A percentile compares a stretch with the other conserved stretches of the same genome.
phyloP scores from a whole-genome alignment of 257 asterid species.

The Handroanthus guayacan region DNA sequence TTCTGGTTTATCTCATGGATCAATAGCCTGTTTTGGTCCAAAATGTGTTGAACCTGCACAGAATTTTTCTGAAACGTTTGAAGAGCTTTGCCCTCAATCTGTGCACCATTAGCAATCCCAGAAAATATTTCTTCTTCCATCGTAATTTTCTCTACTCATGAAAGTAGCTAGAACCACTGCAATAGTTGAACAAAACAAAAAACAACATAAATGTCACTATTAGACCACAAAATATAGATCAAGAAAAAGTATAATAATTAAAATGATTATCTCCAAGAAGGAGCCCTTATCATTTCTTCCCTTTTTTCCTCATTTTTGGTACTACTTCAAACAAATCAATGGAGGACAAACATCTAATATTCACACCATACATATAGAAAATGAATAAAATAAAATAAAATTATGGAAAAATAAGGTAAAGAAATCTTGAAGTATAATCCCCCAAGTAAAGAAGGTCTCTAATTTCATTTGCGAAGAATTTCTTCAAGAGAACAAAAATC shows the following conservation, averaged over 20 bases:
- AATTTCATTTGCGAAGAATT: not conserved
- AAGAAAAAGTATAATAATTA: not conserved
- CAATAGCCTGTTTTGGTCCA: constrained; percentile 63
- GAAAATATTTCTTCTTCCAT: constrained; percentile 59
- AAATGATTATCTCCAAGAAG: too few relatives aligned
- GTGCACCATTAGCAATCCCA: constrained; percentile 46
- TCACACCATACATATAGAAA: too few relatives aligned
- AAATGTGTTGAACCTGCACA: constrained; percentile 55
- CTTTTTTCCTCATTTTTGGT: too few relatives aligned
- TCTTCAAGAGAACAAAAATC: not conserved
- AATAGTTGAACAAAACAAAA: constrained; percentile 1
- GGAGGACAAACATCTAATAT: too few relatives aligned
- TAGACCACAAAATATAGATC: not conserved
- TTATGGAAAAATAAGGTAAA: too few relatives aligned
- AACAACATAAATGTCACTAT: not conserved
- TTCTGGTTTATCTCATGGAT: constrained; percentile 64
- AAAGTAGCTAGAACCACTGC: constrained; percentile 36
- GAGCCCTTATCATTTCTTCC: too few relatives aligned
- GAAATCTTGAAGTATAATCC: too few relatives aligned
- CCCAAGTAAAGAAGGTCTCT: not conserved
- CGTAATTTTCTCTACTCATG: constrained; percentile 14
- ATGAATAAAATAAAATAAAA: too few relatives aligned
- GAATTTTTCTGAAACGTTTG: constrained; percentile 57
- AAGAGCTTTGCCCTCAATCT: constrained; percentile 48
- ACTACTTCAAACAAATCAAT: too few relatives aligned